Evolutionary conservation across 225 moss, liverwort and hornwort species (phyloP), one percentile per base, ranked within the genome.

Genomic region (Bryoerythrophyllum caledonicum): DNA sequence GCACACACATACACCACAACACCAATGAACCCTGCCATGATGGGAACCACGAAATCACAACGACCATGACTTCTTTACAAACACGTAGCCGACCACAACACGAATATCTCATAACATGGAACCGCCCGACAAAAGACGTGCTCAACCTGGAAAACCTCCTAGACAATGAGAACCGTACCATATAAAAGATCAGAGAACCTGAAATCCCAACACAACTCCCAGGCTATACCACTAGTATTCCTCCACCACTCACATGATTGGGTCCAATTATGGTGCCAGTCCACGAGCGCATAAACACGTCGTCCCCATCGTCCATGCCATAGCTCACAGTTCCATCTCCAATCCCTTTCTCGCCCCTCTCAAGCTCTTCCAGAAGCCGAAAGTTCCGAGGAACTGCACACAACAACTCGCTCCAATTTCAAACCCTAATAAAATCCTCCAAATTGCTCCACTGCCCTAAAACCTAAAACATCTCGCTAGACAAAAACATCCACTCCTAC

Each of bases 221-320:
- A n/a, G n/a, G n/a, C n/a, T n/a, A 32, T 32, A 3, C 74, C 26
- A 74, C 55, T 27, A 55, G n/a, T 30, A 57, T 15, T 56, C 64
- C 63, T 27, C 38, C 61, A 68, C 13, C 7, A 89, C 94, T 89
- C 84, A 96, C 96, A 82, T 92, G 91, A 78, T 96, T 96, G 30
- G 96, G 96, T 78, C 96, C 94, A 73, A 96, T 96, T 65, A 96
- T 96, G 58, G 94, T 96, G 37, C 92, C 96, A 20, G 96, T 96
- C 96, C 94, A 96, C 51, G 94, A 96, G 12, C 94, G 94, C 96
- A 96, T 96, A 52, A 96, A 96, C 61, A 96, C 91, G 54, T 94
- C 94, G 58, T 96, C 96, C 3, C 94, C 92, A 27, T 96, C 96
- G 80, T 96, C 96, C 96, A 96, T 96, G 72, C 96, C 94, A 61